phyloP scores from a whole-genome alignment of 1,284 basidiomycete genomes.

The Agroathelia rolfsii region DNA sequence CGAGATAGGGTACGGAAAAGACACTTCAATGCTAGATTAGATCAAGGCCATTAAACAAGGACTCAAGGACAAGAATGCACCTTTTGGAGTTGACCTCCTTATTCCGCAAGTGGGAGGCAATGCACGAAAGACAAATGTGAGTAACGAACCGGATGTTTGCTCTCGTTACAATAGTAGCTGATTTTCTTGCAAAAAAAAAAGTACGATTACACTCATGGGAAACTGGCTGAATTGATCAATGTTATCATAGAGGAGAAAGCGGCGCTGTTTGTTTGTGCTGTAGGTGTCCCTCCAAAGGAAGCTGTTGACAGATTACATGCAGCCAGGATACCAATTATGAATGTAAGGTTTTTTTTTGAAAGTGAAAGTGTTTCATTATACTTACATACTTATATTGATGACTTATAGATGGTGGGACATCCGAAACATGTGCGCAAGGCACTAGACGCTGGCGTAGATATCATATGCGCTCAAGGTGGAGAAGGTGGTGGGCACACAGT shows the following conservation, averaged over 20 bases:
- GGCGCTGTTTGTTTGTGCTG: conserved; percentile 76
- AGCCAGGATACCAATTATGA: conserved; percentile 78
- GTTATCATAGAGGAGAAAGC: conserved; percentile 84
- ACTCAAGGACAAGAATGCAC: conserved; percentile 59
- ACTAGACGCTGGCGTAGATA: conserved; percentile 70
- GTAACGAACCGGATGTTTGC: conserved; percentile 15
- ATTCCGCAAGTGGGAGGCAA: conserved; percentile 74
- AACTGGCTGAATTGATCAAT: conserved; percentile 70
- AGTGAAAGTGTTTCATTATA: conserved; percentile 4
- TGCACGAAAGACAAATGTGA: conserved; percentile 79
- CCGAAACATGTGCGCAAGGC: conserved; percentile 81
- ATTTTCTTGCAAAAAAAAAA: conserved; percentile 22
- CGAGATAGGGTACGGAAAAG: too few species aligned
- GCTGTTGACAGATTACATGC: conserved; percentile 73
- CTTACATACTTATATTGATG: conserved; percentile 1
- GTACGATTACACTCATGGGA: conserved; percentile 77
- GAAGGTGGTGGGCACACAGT: conserved; percentile 80
- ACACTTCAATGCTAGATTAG: conserved; percentile 45
- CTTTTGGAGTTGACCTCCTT: conserved; percentile 83
- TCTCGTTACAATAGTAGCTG: conserved; percentile 5
- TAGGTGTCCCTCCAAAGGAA: conserved; percentile 73
- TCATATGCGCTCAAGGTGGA: conserved; percentile 84
- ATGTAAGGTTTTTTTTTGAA: conserved; percentile 32
- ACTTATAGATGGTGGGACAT: conserved; percentile 74
- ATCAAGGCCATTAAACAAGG: conserved; percentile 66